These are phyloP conservation scores for Rhipidocladum racemiflorum DNA, from an alignment of 176 grass and related monocot species.

Conservation along the genomic window DNA sequence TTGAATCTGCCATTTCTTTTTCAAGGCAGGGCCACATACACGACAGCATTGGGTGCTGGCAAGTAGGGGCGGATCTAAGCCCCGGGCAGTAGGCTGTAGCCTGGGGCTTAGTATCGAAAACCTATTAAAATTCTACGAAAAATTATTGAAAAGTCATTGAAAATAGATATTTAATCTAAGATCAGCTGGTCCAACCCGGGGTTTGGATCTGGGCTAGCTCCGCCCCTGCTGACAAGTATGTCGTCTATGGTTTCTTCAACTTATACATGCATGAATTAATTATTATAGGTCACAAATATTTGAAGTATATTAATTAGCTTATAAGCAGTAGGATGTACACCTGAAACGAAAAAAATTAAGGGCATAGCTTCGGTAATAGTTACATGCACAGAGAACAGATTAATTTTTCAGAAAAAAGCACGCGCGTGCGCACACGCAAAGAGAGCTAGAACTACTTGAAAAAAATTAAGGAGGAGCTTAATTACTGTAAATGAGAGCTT, in stretches of 20 bases:
- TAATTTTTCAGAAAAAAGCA: neutral
- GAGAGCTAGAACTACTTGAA: neutral
- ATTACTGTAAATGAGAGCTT: neutral
- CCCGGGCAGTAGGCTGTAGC: too few species aligned
- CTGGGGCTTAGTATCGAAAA: too few species aligned
- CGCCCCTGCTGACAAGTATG: too few species aligned
- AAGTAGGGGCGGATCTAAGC: too few species aligned
- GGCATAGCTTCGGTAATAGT: neutral
- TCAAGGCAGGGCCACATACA: slow-evolving; percentile 25
- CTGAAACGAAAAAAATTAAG: neutral
- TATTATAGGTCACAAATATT: neutral
- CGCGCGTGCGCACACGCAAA: neutral
- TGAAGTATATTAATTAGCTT: neutral
- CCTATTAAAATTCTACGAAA: too few species aligned
- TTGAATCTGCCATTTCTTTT: slow-evolving; percentile 21
- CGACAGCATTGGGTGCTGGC: slow-evolving; percentile 30
- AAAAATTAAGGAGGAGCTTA: neutral
- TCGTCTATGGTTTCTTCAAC: neutral
- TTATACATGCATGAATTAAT: neutral
- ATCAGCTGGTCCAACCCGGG: too few species aligned
- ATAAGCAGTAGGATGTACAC: neutral
- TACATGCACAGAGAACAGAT: neutral
- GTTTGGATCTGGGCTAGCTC: too few species aligned
- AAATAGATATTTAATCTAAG: too few species aligned
- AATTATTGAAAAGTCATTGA: too few species aligned